These are phyloP conservation scores for Tricholoma terreum DNA, from an alignment of 768 basidiomycete genomes.

Conservation along the genomic window DNA sequence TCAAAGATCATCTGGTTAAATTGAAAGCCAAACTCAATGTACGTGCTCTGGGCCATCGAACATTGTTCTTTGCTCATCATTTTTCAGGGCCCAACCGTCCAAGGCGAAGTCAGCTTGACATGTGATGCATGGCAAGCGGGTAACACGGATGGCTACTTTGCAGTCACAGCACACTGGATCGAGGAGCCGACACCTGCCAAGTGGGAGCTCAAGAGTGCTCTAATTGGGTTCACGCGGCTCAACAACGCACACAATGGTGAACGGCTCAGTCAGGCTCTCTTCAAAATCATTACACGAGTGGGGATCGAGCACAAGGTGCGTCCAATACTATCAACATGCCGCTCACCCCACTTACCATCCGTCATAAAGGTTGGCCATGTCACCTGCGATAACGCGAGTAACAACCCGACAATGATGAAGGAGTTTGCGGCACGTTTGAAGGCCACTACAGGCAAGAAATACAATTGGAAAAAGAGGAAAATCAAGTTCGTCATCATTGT, in stretches of 20 bases:
- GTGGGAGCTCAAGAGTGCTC: slow-evolving; percentile 29
- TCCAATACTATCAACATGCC: not conserved
- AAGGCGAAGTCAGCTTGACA: slow-evolving; percentile 27
- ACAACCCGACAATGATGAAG: slow-evolving; percentile 3
- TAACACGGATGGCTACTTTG: slow-evolving; percentile 37
- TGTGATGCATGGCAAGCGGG: slow-evolving; percentile 40
- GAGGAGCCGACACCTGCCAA: slow-evolving; percentile 21
- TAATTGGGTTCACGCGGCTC: slow-evolving; percentile 35
- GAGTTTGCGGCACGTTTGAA: not conserved
- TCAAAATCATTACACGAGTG: slow-evolving; percentile 25
- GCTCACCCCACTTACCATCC: not conserved
- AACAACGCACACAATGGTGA: slow-evolving; percentile 37
- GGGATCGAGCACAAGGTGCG: slow-evolving; percentile 13
- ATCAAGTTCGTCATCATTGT: not conserved
- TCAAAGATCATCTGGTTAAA: too few relatives aligned
- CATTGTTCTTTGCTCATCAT: not conserved
- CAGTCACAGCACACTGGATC: slow-evolving; percentile 37
- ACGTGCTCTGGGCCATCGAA: not conserved
- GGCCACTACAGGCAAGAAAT: not conserved
- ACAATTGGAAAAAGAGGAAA: not conserved
- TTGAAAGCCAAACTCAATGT: not conserved
- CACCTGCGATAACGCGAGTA: not conserved
- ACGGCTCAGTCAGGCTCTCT: slow-evolving; percentile 35
- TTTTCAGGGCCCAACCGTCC: not conserved
- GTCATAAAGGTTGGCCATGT: not conserved